Evolutionary conservation across 2,329 filamentous ascomycete species (phyloP).

Genomic region (Penicillium rolfsii): DNA sequence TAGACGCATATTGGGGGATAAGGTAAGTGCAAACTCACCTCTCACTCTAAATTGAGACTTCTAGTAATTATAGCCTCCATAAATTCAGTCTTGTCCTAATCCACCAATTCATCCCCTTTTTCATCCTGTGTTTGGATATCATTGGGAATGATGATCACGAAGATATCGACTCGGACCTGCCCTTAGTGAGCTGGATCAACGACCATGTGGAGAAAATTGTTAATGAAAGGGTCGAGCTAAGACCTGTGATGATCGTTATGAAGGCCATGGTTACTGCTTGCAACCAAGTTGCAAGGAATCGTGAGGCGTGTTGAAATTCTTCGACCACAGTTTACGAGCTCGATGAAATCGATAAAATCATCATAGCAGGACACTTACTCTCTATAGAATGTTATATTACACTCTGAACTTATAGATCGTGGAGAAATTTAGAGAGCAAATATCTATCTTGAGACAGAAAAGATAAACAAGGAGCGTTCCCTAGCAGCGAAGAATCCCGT

Average conservation of each 20-base stretch:
- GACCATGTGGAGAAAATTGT: not conserved
- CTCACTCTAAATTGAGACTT: not conserved
- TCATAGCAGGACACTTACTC: too few relatives aligned
- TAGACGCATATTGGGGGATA: slow-evolving; percentile 2
- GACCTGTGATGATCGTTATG: not conserved
- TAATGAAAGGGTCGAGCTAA: not conserved
- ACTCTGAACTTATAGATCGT: not conserved
- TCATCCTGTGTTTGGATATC: not conserved
- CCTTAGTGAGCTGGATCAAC: not conserved
- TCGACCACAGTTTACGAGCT: too few relatives aligned
- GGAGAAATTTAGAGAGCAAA: not conserved
- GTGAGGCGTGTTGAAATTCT: too few relatives aligned
- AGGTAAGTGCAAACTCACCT: not conserved
- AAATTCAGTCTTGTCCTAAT: not conserved
- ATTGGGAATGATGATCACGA: not conserved
- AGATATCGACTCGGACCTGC: not conserved
- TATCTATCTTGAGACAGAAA: not conserved
- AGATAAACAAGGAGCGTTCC: not conserved
- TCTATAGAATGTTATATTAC: too few relatives aligned
- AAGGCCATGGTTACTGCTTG: not conserved
- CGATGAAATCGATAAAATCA: too few relatives aligned
- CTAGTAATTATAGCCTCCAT: not conserved
- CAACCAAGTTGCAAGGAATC: not conserved
- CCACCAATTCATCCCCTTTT: not conserved
- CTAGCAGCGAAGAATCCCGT: not conserved